Evolutionary conservation across 805 yeast genomes (phyloP).

Genomic region (Teunomyces panamensis): DNA sequence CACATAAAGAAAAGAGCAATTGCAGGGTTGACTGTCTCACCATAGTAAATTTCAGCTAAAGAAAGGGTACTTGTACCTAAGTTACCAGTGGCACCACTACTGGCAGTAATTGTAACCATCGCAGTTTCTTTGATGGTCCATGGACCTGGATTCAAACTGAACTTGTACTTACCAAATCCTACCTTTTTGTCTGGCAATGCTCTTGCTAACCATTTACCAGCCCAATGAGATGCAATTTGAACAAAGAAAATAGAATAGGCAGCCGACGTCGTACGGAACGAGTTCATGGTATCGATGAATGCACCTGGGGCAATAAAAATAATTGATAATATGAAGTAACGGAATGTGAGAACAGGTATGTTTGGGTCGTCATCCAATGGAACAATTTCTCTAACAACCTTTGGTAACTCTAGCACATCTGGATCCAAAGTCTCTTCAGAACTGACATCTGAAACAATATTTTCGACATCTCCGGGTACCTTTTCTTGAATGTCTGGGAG

Average conservation of each 20-base stretch:
- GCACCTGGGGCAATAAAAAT: slow-evolving; percentile 42
- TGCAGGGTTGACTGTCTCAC: slow-evolving; percentile 30
- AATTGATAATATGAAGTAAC: slow-evolving; percentile 31
- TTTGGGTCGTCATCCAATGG: slow-evolving; percentile 38
- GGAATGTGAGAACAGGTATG: slow-evolving; percentile 36
- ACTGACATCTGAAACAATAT: slow-evolving; percentile 4
- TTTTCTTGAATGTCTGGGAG: slow-evolving; percentile 8
- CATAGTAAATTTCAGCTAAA: slow-evolving; percentile 44
- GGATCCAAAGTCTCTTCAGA: slow-evolving; percentile 1
- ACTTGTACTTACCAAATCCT: slow-evolving; percentile 16
- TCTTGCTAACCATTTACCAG: slow-evolving; percentile 45
- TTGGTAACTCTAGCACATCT: slow-evolving; percentile 30
- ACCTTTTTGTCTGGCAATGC: slow-evolving; percentile 34
- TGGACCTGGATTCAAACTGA: slow-evolving; percentile 51
- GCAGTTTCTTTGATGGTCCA: slow-evolving; percentile 56
- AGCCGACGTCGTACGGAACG: slow-evolving; percentile 45
- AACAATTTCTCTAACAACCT: slow-evolving; percentile 33
- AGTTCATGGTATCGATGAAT: slow-evolving; percentile 39
- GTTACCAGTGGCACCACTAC: slow-evolving; percentile 52
- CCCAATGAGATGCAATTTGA: slow-evolving; percentile 47
- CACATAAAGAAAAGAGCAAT: slow-evolving; percentile 48
- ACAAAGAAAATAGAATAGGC: slow-evolving; percentile 52
- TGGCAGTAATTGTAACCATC: slow-evolving; percentile 50
- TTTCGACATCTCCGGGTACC: slow-evolving; percentile 6
- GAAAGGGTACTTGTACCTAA: slow-evolving; percentile 49